Evolutionary conservation across 1,284 basidiomycete species (phyloP).

Genomic region (Trichosporon sp.): DNA sequence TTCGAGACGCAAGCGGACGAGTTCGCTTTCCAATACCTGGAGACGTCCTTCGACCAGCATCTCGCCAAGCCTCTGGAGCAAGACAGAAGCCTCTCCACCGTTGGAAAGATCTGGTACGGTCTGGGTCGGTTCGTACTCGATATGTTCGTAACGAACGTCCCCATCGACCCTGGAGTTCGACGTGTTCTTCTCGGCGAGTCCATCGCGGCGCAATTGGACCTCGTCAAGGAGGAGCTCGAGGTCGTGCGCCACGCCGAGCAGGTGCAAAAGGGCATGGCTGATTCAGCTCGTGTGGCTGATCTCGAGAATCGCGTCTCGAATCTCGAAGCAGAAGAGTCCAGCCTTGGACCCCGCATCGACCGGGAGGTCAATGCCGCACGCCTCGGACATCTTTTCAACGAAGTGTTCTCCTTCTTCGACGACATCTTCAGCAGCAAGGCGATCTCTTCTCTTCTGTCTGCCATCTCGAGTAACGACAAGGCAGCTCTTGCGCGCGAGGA

Average conservation of each 20-base stretch:
- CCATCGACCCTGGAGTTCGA: slow-evolving; percentile 78
- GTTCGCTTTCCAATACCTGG: slow-evolving; percentile 13
- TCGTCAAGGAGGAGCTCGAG: slow-evolving; percentile 55
- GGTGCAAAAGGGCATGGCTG: slow-evolving; percentile 58
- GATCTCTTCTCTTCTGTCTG: slow-evolving; percentile 34
- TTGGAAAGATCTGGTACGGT: slow-evolving; percentile 57
- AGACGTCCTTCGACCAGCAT: slow-evolving; percentile 6
- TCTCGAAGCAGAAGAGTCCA: slow-evolving; percentile 27
- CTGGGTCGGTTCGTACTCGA: slow-evolving; percentile 50
- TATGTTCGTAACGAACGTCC: slow-evolving; percentile 76
- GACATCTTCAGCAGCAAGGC: slow-evolving; percentile 37
- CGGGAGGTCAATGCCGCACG: slow-evolving; percentile 54
- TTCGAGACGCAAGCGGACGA: slow-evolving; percentile 2
- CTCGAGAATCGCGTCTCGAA: slow-evolving; percentile 43
- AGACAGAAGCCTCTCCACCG: slow-evolving; percentile 5
- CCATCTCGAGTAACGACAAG: slow-evolving; percentile 20
- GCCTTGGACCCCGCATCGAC: slow-evolving; percentile 36
- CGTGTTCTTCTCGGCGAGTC: slow-evolving; percentile 57
- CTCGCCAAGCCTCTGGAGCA: slow-evolving; percentile 5
- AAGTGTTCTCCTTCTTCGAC: slow-evolving; percentile 63
- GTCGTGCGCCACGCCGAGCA: slow-evolving; percentile 60
- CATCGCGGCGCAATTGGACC: slow-evolving; percentile 51
- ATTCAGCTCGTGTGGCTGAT: slow-evolving; percentile 52
- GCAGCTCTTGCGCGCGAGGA: slow-evolving; percentile 40
- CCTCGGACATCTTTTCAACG: slow-evolving; percentile 73